Evolutionary conservation across 345 rosid genomes (phyloP).

Genomic region (Eutrema japonicum): DNA sequence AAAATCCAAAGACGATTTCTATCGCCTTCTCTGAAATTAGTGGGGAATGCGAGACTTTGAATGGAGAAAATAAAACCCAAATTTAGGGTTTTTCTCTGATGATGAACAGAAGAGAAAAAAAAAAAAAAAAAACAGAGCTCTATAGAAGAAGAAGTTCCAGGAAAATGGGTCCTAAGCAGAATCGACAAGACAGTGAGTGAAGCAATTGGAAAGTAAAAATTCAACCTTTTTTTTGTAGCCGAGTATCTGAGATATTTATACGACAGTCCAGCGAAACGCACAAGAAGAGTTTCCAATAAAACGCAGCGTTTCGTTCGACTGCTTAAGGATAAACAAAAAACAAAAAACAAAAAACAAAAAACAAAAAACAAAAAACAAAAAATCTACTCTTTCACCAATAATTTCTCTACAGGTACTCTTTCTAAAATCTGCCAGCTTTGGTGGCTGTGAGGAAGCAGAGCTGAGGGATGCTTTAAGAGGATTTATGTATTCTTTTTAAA

Average conservation of each 20-base stretch:
- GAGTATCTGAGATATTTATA: slow-evolving; percentile 13
- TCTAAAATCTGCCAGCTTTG: too few relatives aligned
- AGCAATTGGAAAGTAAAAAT: neutral
- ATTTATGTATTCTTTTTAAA: too few relatives aligned
- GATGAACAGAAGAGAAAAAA: neutral
- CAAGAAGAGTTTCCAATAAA: neutral
- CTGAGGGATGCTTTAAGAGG: too few relatives aligned
- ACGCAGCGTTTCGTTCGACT: neutral
- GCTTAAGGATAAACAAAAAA: too few relatives aligned
- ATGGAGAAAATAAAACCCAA: neutral
- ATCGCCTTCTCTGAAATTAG: slow-evolving; percentile 22
- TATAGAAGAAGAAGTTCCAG: neutral
- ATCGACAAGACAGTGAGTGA: slow-evolving; percentile 12
- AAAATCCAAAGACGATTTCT: slow-evolving; percentile 17
- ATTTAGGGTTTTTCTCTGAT: slow-evolving; percentile 29
- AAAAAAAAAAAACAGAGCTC: neutral
- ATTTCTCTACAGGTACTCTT: too few relatives aligned
- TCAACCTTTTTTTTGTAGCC: neutral
- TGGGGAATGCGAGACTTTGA: neutral
- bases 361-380: too few relatives aligned
- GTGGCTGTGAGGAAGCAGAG: too few relatives aligned
- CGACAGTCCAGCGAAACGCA: slow-evolving; percentile 13
- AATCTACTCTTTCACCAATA: too few relatives aligned
- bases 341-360: too few relatives aligned
- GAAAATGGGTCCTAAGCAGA: neutral